Evolutionary conservation across 768 basidiomycete genomes (phyloP).

Genomic region (Asterophora parasitica): DNA sequence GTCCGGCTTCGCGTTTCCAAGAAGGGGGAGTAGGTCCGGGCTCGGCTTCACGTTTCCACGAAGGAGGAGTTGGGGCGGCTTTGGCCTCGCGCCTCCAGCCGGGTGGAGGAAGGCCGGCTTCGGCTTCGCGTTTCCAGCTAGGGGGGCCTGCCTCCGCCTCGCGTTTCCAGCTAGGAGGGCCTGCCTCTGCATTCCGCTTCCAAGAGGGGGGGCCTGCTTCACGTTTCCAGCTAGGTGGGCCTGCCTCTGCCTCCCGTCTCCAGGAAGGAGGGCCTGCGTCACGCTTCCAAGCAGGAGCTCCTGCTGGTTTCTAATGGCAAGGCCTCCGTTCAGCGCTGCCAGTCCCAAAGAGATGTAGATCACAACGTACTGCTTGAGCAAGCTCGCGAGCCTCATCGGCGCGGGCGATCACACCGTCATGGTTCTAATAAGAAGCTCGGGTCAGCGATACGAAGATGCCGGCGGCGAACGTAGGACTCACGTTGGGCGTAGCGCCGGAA

Average conservation of each 20-base stretch:
- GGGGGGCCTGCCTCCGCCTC: constrained; percentile 10
- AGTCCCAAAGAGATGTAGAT: not conserved
- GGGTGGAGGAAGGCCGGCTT: constrained; percentile 4
- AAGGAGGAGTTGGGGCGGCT: not conserved
- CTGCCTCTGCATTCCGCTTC: constrained; percentile 5
- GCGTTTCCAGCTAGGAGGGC: constrained; percentile 15
- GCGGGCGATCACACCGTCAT: constrained; percentile 14
- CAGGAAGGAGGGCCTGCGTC: constrained; percentile 6
- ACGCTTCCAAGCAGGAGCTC: constrained; percentile 16
- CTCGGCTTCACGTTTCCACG: constrained; percentile 14
- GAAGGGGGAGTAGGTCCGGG: constrained; percentile 6
- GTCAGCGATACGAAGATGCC: constrained; percentile 1
- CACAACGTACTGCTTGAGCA: constrained; percentile 14
- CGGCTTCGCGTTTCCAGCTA: constrained; percentile 17
- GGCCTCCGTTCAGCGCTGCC: not conserved
- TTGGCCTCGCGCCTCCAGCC: not conserved
- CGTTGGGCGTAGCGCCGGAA: constrained; percentile 21
- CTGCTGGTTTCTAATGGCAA: constrained; percentile 5
- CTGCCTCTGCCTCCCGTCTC: constrained; percentile 5
- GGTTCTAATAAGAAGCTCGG: constrained; percentile 3
- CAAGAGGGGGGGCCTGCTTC: constrained; percentile 7
- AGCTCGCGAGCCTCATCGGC: constrained; percentile 11
- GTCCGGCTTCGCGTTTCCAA: constrained; percentile 14
- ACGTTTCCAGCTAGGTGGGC: constrained; percentile 7
- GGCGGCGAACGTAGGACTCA: constrained; percentile 14